phyloP scores from a whole-genome alignment of 768 basidiomycete genomes.

The Vararia minispora region DNA sequence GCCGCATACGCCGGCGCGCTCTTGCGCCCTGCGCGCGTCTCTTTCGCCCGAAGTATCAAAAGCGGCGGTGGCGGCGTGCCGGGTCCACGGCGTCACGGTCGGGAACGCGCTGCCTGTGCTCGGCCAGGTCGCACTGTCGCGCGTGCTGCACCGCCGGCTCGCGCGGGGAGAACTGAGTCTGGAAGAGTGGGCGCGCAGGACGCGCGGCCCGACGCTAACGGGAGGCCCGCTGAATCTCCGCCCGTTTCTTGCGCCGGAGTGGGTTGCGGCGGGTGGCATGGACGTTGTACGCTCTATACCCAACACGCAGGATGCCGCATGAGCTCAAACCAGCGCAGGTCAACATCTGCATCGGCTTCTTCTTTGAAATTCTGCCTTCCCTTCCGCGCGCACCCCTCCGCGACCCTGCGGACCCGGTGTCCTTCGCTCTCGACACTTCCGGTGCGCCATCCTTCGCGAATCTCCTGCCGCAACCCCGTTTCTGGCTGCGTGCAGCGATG shows the following conservation, averaged over 20 bases:
- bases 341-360: slow-evolving; percentile 31
- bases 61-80: slow-evolving; percentile 29
- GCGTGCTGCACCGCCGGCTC: slow-evolving; percentile 36
- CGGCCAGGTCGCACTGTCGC: slow-evolving; percentile 40
- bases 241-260: slow-evolving; percentile 34
- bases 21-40: slow-evolving; percentile 19
- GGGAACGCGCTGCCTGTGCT: slow-evolving; percentile 39
- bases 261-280: slow-evolving; percentile 34
- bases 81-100: slow-evolving; percentile 33
- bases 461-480: slow-evolving; percentile 35
- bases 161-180: slow-evolving; percentile 34
- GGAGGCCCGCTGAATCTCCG: slow-evolving; percentile 42
- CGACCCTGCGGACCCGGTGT: slow-evolving; percentile 17
- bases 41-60: too few relatives aligned
- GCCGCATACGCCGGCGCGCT: slow-evolving; percentile 26
- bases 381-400: slow-evolving; percentile 31
- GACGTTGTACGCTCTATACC: too few relatives aligned
- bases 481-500: slow-evolving; percentile 33
- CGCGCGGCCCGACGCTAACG: slow-evolving; percentile 35
- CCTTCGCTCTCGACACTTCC: slow-evolving; percentile 26
- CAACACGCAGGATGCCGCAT: too few relatives aligned
- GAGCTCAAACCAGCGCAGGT: too few relatives aligned
- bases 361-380: slow-evolving; percentile 31
- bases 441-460: slow-evolving; percentile 25
- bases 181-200: slow-evolving; percentile 42